Evolutionary conservation across 78 protist genomes (phyloP).

Genomic region (Dictyostelium discoideum): dicty_2.7 NC_007088.5:501501-502000

Average conservation of each 20-base stretch:
- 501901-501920: neutral
- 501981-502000: slow-evolving; percentile 2
- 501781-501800: neutral
- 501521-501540: neutral
- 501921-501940: neutral
- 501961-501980: neutral
- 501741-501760: slow-evolving; percentile 8
- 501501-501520: slow-evolving; percentile 62
- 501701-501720: neutral
- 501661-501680: slow-evolving; percentile 12
- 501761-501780: slow-evolving; percentile 43
- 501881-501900: slow-evolving; percentile 8
- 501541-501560: neutral
- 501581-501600: neutral
- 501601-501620: neutral
- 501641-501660: neutral
- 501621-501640: neutral
- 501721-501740: neutral
- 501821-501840: neutral
- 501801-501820: neutral
- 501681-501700: neutral
- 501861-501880: neutral
- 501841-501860: neutral
- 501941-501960: neutral
- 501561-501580: neutral